These are phyloP conservation scores for Luffa acutangula DNA, from an alignment of 306 rosid species.

Conservation along the genomic window DNA sequence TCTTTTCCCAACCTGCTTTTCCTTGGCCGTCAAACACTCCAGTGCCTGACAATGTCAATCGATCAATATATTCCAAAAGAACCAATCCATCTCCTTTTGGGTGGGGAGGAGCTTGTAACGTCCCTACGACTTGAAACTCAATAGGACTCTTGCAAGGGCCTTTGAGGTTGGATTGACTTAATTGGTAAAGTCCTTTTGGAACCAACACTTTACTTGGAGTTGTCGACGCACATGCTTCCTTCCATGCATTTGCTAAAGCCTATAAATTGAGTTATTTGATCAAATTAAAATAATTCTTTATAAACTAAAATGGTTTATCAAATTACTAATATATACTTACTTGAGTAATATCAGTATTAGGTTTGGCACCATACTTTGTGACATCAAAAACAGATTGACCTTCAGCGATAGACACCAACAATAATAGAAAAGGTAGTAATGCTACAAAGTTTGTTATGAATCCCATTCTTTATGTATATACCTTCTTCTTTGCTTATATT, in stretches of 20 bases:
- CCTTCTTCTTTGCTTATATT: neutral
- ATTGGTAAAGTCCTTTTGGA: slow-evolving; percentile 9
- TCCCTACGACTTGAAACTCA: slow-evolving; percentile 16
- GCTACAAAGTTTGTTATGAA: neutral
- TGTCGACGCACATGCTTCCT: slow-evolving; percentile 21
- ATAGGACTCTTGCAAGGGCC: slow-evolving; percentile 38
- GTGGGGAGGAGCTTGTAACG: slow-evolving; percentile 22
- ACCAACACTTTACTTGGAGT: slow-evolving; percentile 5
- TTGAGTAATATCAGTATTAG: slow-evolving; percentile 4
- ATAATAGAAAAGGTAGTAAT: neutral
- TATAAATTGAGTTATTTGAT: neutral
- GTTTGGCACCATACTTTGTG: slow-evolving; percentile 13
- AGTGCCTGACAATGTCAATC: slow-evolving; percentile 23
- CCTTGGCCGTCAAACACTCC: slow-evolving; percentile 45
- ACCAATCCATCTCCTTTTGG: slow-evolving; percentile 15
- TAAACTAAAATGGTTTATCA: neutral
- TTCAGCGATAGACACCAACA: neutral
- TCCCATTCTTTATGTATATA: neutral
- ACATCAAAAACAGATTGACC: slow-evolving; percentile 7
- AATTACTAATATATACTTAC: neutral
- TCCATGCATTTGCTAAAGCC: slow-evolving; percentile 28
- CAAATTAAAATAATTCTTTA: neutral
- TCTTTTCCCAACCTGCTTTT: slow-evolving; percentile 17
- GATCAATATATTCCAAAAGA: slow-evolving; percentile 7
- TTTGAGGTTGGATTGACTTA: neutral